Conservation (phyloP, 2,329 filamentous ascomycete species). For the Hyphodiscus sp. region DNA sequence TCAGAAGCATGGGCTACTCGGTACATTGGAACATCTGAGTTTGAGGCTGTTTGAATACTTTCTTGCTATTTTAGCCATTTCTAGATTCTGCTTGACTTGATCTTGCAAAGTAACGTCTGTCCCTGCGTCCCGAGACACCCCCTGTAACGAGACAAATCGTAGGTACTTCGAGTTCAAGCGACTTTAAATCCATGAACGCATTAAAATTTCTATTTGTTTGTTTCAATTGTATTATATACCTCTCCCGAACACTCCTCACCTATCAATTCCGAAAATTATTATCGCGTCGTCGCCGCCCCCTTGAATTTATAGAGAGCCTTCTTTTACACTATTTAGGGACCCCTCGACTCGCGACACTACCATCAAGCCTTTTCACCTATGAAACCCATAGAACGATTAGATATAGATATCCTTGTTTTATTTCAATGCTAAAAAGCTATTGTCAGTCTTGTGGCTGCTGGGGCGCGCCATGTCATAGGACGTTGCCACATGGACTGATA, state of each 20-base stretch:
- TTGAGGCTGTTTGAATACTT: too few relatives aligned
- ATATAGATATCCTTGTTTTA: conserved; percentile 1
- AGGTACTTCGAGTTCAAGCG: too few relatives aligned
- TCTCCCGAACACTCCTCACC: neutral
- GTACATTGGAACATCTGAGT: too few relatives aligned
- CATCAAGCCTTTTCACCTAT: neutral
- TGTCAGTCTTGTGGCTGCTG: conserved; percentile 1
- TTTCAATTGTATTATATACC: neutral
- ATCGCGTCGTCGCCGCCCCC: neutral
- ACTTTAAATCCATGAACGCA: too few relatives aligned
- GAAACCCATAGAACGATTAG: neutral
- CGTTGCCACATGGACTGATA: neutral
- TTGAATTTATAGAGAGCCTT: too few relatives aligned
- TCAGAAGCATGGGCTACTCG: neutral
- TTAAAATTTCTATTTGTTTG: too few relatives aligned
- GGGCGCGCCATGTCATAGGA: conserved; percentile 3
- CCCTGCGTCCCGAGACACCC: too few relatives aligned
- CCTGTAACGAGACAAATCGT: too few relatives aligned
- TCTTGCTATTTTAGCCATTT: too few relatives aligned
- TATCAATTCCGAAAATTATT: conserved; percentile 1
- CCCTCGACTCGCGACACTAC: neutral
- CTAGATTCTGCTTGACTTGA: too few relatives aligned
- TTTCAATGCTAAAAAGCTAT: neutral
- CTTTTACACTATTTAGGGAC: neutral
- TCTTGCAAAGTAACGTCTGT: too few relatives aligned